A percentile compares a stretch with the other conserved stretches of the same genome.
These are phyloP conservation scores for Porcisia deanei DNA, from an alignment of 208 protist species.

Conservation along the genomic window DNA sequence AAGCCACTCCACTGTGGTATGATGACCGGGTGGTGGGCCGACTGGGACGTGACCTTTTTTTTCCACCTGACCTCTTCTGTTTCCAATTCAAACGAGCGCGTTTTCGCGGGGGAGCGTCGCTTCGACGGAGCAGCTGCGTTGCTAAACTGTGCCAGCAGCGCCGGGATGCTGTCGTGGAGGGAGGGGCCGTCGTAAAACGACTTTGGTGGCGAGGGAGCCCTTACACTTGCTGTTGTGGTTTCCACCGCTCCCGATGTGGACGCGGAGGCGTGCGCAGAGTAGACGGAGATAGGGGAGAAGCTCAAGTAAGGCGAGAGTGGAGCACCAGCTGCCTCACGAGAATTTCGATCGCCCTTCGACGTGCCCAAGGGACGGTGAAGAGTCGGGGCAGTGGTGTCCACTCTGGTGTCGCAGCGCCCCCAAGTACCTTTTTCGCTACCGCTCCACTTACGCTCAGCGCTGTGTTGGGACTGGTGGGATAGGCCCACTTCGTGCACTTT, in stretches of 20 bases:
- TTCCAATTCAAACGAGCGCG: background rate
- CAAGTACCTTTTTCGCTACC: background rate
- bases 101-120: background rate
- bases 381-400: background rate
- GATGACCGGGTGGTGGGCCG: background rate
- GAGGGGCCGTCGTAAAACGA: constrained; percentile 31
- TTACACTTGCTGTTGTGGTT: background rate
- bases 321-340: background rate
- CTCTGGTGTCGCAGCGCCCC: background rate
- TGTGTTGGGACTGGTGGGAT: background rate
- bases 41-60: background rate
- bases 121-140: background rate
- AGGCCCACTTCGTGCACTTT: background rate
- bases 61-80: background rate
- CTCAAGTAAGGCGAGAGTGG: constrained; percentile 1
- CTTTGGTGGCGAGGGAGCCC: background rate
- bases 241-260: background rate
- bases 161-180: constrained; percentile 32
- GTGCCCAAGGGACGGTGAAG: background rate
- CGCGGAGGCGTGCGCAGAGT: constrained; percentile 17
- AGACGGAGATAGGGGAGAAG: constrained; percentile 24
- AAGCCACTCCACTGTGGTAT: background rate
- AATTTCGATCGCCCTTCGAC: background rate
- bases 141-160: constrained; percentile 15
- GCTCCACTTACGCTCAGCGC: background rate